Evolutionary conservation across 192 early-diverging fungal genomes (phyloP).

Genomic region (Rhizophagus clarus): DNA sequence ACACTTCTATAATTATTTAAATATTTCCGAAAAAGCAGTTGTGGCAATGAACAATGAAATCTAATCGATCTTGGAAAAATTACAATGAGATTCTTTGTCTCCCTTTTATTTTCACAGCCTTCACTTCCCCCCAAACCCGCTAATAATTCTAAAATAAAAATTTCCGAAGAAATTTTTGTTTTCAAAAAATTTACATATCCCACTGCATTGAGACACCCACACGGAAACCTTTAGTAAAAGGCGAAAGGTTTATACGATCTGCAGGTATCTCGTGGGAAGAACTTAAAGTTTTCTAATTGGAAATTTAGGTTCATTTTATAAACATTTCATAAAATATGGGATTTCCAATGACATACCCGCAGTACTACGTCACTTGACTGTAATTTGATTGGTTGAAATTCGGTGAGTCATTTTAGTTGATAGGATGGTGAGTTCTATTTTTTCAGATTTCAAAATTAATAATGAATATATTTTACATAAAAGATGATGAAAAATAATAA

Average conservation of each 20-base stretch:
- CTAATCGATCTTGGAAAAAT: not conserved
- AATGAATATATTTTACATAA: no score
- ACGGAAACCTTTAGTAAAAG: slow-evolving; percentile 1
- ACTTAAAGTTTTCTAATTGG: not conserved
- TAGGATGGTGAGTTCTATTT: no score
- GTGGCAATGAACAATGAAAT: no score
- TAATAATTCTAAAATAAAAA: not conserved
- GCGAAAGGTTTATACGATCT: slow-evolving; percentile 1
- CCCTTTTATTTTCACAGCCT: not conserved
- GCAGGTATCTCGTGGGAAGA: not conserved
- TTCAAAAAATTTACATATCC: not conserved
- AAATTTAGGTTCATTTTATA: not conserved
- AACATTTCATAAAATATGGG: not conserved
- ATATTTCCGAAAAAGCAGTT: no score
- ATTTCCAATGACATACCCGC: not conserved
- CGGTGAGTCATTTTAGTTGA: not conserved
- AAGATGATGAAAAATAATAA: no score
- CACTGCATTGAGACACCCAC: not conserved
- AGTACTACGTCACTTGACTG: not conserved
- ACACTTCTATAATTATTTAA: no score
- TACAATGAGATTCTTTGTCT: not conserved
- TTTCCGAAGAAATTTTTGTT: not conserved
- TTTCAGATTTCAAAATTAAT: no score
- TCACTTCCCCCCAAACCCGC: not conserved
- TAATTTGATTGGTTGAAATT: no score